Evolutionary conservation across 2,329 filamentous ascomycete species (phyloP), one percentile per base, ranked within the genome.

Genomic region (Juglanconis sp.): DNA sequence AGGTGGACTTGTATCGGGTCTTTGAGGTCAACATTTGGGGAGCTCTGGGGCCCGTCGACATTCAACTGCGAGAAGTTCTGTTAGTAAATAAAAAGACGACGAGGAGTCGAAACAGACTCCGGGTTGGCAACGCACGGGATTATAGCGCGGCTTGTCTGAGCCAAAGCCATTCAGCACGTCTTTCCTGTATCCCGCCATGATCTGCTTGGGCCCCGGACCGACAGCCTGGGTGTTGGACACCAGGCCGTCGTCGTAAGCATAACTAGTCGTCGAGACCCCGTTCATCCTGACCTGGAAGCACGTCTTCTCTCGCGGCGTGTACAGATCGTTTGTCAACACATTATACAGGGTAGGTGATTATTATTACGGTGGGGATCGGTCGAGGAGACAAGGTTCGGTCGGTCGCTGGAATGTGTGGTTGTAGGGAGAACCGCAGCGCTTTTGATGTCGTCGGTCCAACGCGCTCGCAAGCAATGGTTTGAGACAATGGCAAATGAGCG

Each of bases 1-100:
- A 99, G 79, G 73, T 98, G 96, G 72, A 96, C 87, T 68, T 92
- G 89, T 49, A 99, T 90, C 62, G 81, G 84, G 72, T 91, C 90
- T 64, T 85, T 84, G 56, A 88, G 77, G 67, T 89, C 84, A 65
- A 87, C 80, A 10, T 83, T 77, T 4, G 75, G 75, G 24, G 84
- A 85, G 67, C 80, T 87, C 64, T 83, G 82, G 10, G 79, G 77
- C 55, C 79, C 79, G 35, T 77, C 74, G 42, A 74, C 64, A 67
- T 83, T 85, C 70, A 79, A 72, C 84, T 86, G 65, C 24, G 32
- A 57, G 38, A 42, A 63, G 32, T 54, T 7, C 17, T 15, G 44
- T 62, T 65, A 70, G 66, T 38, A 62, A 34, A 48, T 11, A 3
- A 30, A 46, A 42, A 13, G 31, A 54, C 13, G 24, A 24, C 24